A percentile compares a stretch with the other conserved stretches of the same genome.
phyloP scores from a whole-genome alignment of 2,329 filamentous ascomycete species.

The Knufia petricola region DNA sequence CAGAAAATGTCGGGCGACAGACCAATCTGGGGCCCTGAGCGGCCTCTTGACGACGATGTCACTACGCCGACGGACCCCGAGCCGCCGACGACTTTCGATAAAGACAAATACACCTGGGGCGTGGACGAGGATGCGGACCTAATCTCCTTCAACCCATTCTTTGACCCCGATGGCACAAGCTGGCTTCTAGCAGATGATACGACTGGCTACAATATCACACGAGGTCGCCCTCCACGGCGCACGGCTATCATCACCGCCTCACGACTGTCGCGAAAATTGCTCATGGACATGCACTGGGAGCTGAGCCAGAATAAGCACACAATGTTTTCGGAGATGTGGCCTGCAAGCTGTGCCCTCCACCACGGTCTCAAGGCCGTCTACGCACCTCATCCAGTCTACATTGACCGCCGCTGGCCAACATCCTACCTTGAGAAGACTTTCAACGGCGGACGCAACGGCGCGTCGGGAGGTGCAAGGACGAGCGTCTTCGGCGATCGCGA shows the following conservation, averaged over 20 bases:
- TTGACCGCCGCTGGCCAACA: constrained; percentile 77
- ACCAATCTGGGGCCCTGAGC: constrained; percentile 74
- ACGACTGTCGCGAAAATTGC: constrained; percentile 68
- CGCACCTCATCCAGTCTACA: constrained; percentile 77
- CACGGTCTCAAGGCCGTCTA: constrained; percentile 90
- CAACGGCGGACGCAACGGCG: constrained; percentile 68
- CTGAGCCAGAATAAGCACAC: constrained; percentile 76
- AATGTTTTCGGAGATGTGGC: constrained; percentile 97
- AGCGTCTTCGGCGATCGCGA: constrained; percentile 75
- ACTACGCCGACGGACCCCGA: constrained; percentile 61
- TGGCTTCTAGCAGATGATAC: constrained; percentile 78
- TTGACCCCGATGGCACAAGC: constrained; percentile 75
- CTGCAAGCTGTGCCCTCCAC: constrained; percentile 73
- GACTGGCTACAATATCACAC: constrained; percentile 65
- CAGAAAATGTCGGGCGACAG: constrained; percentile 41
- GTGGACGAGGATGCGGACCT: constrained; percentile 84
- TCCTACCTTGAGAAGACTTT: constrained; percentile 67
- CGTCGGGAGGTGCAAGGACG: constrained; percentile 61
- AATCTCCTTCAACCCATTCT: constrained; percentile 85
- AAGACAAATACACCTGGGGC: constrained; percentile 77
- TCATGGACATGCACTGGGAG: constrained; percentile 83
- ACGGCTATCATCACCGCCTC: constrained; percentile 83
- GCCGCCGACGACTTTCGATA: constrained; percentile 63
- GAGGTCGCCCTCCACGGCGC: constrained; percentile 57
- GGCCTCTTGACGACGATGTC: constrained; percentile 58